A percentile compares a stretch with the other conserved stretches of the same genome.
Evolutionary conservation across 768 basidiomycete genomes (phyloP).

Genomic region (Rhizopogon roseolus): DNA sequence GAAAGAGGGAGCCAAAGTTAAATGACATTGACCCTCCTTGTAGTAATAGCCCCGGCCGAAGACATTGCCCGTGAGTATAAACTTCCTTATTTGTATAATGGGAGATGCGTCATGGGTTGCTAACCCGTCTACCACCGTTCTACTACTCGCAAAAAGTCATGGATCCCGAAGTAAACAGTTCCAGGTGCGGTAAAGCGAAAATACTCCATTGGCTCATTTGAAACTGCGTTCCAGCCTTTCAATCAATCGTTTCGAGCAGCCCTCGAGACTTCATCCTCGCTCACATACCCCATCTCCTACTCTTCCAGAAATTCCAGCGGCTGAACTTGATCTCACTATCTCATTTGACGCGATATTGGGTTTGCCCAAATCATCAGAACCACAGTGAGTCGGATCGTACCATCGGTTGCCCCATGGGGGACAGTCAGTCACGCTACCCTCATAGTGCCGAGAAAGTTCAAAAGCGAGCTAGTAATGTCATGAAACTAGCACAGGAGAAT

Average conservation of each 20-base stretch:
- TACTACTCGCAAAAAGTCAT: slow-evolving; percentile 15
- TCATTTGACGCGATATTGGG: slow-evolving; percentile 40
- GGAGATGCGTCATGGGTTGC: neutral
- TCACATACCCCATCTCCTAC: slow-evolving; percentile 24
- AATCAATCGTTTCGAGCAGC: slow-evolving; percentile 14
- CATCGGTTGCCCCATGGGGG: slow-evolving; percentile 17
- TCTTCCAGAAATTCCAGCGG: slow-evolving; percentile 49
- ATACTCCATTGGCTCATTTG: slow-evolving; percentile 15
- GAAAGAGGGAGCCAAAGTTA: slow-evolving; percentile 7
- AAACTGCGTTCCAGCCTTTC: slow-evolving; percentile 13
- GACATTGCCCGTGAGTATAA: slow-evolving; percentile 17
- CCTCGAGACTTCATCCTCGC: slow-evolving; percentile 12
- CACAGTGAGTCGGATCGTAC: slow-evolving; percentile 42
- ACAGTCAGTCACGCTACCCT: slow-evolving; percentile 27
- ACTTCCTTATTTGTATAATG: slow-evolving; percentile 4
- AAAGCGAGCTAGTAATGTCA: slow-evolving; percentile 74
- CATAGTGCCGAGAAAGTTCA: slow-evolving; percentile 36
- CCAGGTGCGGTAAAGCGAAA: slow-evolving; percentile 18
- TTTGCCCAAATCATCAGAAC: slow-evolving; percentile 13
- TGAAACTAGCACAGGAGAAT: slow-evolving; percentile 75
- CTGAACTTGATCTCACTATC: slow-evolving; percentile 40
- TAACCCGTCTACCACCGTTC: neutral
- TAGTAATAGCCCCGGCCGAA: slow-evolving; percentile 28
- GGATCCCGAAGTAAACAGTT: slow-evolving; percentile 15
- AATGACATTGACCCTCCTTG: slow-evolving; percentile 11